A percentile compares a stretch with the other conserved stretches of the same genome.
phyloP scores from a whole-genome alignment of 208 protist genomes.

The Leishmania turanica region DNA sequence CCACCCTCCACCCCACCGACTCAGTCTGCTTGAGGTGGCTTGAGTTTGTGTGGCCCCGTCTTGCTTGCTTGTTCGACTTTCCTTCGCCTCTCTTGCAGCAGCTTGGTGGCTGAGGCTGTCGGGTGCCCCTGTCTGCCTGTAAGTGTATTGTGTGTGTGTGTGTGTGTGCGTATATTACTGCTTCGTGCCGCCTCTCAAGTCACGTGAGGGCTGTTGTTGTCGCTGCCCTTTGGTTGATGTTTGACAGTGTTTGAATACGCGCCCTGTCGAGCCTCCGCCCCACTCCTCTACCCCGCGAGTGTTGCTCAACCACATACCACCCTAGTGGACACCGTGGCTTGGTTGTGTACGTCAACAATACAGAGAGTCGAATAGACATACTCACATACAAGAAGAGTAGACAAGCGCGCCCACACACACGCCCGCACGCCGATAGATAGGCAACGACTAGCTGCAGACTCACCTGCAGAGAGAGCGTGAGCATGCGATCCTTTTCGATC shows the following conservation, averaged over 20 bases:
- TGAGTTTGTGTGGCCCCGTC: background rate
- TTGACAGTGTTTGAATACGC: background rate
- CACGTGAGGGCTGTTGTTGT: background rate
- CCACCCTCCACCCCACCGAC: background rate
- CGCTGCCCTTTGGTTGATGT: background rate
- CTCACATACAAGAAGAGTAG: background rate
- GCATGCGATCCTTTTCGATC: conserved; percentile 9
- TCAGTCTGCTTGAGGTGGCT: background rate
- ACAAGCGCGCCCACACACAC: background rate
- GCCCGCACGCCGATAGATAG: background rate
- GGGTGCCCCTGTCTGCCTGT: background rate
- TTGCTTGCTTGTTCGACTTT: background rate
- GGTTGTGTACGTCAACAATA: background rate
- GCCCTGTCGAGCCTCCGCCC: too few species aligned
- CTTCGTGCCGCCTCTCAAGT: background rate
- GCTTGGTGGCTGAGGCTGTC: background rate
- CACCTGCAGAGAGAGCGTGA: background rate
- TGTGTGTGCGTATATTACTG: background rate
- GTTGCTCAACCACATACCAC: background rate
- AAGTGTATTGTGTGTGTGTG: background rate
- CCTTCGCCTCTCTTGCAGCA: background rate
- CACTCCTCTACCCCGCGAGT: background rate
- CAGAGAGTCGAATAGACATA: background rate
- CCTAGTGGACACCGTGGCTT: background rate
- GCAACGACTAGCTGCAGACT: background rate